Evolutionary conservation across 2,329 filamentous ascomycete genomes (phyloP), one percentile per base, ranked within the genome.

Genomic region (Biscogniauxia sp.): DNA sequence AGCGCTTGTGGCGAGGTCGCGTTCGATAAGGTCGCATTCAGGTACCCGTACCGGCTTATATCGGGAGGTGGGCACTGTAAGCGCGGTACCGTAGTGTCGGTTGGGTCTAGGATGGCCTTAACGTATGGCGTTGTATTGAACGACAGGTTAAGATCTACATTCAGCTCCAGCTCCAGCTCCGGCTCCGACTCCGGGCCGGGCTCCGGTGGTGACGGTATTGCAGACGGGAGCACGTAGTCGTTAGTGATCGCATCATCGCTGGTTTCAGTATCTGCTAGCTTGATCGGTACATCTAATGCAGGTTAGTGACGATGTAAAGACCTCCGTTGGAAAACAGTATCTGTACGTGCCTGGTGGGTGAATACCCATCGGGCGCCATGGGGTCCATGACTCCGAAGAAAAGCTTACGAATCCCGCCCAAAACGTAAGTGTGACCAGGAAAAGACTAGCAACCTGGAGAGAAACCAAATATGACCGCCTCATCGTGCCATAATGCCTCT

Each of bases 21-120:
- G 6, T 32, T 13, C 11, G 28, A 32, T 32, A 7, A 8, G 11
- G 28, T 32, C 28, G 6, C 28, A 13, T 32, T 8, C 7, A 32
- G 28, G 11, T 32, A 32, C 28, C 28, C 28, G 11, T 32, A 72
- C 5, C 63, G 57, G n/a, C 20, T 55, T 20, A 6, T 8, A 25
- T 56, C 70, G 54, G 7, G 57, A 41, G 3, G 52, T 8, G 74
- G 75, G n/a, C 75, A 77, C 11, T 69, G 55, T 0, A 77, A 61
- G 1, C 69, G 65, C 6, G 67, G 62, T 2, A 71, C 55, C 0
- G 57, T 49, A 4, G 64, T 69, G 20, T 67, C 63, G 3, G 64
- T 54, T 2, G 71, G 62, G 23, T 73, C 57, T 13, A 76, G 56
- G 25, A 75, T 75, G 1, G 72, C 67, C 26, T 70, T 56, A 20